Percentiles rank a stretch among this genome's conserved stretches.
These are phyloP conservation scores for Wickerhamiella spandovensis DNA, from an alignment of 805 yeast genomes.

Conservation along the genomic window DNA sequence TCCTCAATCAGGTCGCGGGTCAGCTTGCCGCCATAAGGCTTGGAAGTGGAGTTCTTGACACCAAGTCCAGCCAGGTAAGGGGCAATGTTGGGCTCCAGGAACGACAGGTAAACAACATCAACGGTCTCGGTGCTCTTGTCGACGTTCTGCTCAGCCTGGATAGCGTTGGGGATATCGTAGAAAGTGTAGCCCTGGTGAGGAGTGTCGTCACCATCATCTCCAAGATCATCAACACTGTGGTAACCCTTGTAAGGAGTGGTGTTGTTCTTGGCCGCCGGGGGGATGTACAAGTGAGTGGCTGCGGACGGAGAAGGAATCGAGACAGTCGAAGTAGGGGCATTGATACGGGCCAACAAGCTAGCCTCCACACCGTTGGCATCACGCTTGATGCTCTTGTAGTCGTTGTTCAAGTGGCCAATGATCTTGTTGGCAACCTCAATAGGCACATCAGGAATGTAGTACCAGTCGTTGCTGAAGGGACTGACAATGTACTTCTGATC, in stretches of 20 bases:
- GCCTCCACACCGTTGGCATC: not conserved
- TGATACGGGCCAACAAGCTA: not conserved
- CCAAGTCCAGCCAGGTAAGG: slow-evolving; percentile 27
- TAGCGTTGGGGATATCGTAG: slow-evolving; percentile 64
- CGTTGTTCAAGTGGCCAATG: slow-evolving; percentile 40
- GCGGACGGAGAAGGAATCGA: not conserved
- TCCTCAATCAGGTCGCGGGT: slow-evolving; percentile 9
- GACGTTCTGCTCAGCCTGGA: slow-evolving; percentile 33
- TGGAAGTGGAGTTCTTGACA: slow-evolving; percentile 1
- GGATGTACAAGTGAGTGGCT: slow-evolving; percentile 2
- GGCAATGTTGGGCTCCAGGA: slow-evolving; percentile 28
- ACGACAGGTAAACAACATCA: slow-evolving; percentile 56
- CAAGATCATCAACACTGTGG: slow-evolving; percentile 71
- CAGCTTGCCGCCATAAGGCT: slow-evolving; percentile 5
- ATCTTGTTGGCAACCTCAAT: slow-evolving; percentile 41
- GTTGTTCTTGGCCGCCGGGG: not conserved
- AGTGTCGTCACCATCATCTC: slow-evolving; percentile 74
- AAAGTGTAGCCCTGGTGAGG: slow-evolving; percentile 42
- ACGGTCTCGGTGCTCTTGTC: slow-evolving; percentile 19
- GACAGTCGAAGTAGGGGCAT: not conserved
- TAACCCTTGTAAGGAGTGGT: slow-evolving; percentile 37
- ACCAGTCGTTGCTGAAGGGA: slow-evolving; percentile 78
- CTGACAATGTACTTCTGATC: slow-evolving; percentile 74
- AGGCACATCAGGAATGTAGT: slow-evolving; percentile 45
- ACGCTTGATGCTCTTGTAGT: not conserved